These are phyloP conservation scores for Pyrenochaeta sp. DNA, from an alignment of 2,329 filamentous ascomycete genomes.

Conservation along the genomic window DNA sequence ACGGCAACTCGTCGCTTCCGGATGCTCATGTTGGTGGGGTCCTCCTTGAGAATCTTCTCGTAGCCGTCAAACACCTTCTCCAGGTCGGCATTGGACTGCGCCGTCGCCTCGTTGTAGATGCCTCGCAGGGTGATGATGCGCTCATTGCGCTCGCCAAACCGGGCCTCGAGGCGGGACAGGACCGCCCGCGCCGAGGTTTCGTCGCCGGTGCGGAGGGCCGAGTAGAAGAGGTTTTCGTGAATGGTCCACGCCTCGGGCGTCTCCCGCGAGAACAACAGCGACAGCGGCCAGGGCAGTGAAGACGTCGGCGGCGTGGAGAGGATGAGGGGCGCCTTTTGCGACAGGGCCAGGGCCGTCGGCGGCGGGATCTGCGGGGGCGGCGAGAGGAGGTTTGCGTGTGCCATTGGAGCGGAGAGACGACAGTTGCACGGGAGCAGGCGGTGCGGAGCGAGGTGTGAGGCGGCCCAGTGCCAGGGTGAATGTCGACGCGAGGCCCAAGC, in stretches of 20 bases:
- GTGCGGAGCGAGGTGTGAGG: no score
- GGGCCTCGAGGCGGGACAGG: constrained; percentile 75
- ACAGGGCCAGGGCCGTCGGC: constrained; percentile 54
- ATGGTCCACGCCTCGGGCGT: constrained; percentile 81
- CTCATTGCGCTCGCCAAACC: constrained; percentile 87
- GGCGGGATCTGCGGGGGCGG: constrained; percentile 52
- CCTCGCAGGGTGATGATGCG: constrained; percentile 84
- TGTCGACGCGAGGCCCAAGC: constrained; percentile 16
- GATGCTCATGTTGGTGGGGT: constrained; percentile 82
- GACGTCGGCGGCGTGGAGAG: constrained; percentile 49
- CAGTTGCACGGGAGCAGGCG: no score
- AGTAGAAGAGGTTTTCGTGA: constrained; percentile 86
- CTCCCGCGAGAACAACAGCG: constrained; percentile 64
- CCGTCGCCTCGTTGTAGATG: constrained; percentile 83
- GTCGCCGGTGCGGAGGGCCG: constrained; percentile 85
- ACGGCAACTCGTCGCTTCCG: constrained; percentile 84
- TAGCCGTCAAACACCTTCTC: constrained; percentile 78
- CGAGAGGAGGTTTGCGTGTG: constrained; percentile 47
- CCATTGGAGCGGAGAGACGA: constrained; percentile 37
- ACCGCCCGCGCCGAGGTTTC: constrained; percentile 77
- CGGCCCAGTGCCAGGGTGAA: no score
- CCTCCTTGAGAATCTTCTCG: constrained; percentile 74
- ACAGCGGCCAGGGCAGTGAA: constrained; percentile 60
- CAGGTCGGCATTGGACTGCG: constrained; percentile 70
- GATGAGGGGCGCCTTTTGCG: constrained; percentile 53